Conservation (phyloP, 1,284 basidiomycete genomes). For the Cryptococcus sp. region DNA sequence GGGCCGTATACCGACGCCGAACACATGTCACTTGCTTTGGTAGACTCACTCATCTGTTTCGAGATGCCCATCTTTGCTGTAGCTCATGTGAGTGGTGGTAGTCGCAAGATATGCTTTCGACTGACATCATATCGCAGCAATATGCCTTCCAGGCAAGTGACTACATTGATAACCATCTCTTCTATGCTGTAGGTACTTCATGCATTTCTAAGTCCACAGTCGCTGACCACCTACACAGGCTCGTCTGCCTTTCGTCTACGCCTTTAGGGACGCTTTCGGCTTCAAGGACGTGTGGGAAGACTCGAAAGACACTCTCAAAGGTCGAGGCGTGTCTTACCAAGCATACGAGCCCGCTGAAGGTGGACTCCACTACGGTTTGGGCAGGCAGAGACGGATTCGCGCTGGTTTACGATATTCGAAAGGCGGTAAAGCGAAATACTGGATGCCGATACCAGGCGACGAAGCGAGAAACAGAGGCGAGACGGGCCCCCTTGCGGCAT, state of each 20-base stretch:
- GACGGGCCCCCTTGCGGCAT: constrained; percentile 52
- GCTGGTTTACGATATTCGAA: constrained; percentile 88
- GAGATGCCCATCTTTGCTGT: constrained; percentile 99
- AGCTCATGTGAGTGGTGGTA: constrained; percentile 61
- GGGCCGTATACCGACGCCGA: constrained; percentile 88
- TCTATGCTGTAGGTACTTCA: constrained; percentile 58
- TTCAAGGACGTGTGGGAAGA: constrained; percentile 86
- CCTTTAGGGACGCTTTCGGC: constrained; percentile 83
- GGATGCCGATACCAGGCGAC: constrained; percentile 71
- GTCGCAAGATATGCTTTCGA: neutral
- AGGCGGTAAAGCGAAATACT: constrained; percentile 85
- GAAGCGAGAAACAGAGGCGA: constrained; percentile 46
- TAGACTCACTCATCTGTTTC: constrained; percentile 86
- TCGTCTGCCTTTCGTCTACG: constrained; percentile 81
- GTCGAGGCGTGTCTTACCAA: constrained; percentile 90
- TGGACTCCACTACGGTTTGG: constrained; percentile 79
- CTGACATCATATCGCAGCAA: constrained; percentile 28
- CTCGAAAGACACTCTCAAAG: constrained; percentile 75
- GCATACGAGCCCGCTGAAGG: constrained; percentile 95
- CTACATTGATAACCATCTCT: constrained; percentile 68
- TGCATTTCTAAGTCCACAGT: neutral
- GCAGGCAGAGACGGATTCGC: constrained; percentile 75
- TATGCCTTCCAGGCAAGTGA: constrained; percentile 61
- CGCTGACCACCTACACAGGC: constrained; percentile 54
- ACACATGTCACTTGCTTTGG: constrained; percentile 84